Evolutionary conservation across 371 early-diverging fungal species (phyloP).

Genomic region (Mucor piriformis): DNA sequence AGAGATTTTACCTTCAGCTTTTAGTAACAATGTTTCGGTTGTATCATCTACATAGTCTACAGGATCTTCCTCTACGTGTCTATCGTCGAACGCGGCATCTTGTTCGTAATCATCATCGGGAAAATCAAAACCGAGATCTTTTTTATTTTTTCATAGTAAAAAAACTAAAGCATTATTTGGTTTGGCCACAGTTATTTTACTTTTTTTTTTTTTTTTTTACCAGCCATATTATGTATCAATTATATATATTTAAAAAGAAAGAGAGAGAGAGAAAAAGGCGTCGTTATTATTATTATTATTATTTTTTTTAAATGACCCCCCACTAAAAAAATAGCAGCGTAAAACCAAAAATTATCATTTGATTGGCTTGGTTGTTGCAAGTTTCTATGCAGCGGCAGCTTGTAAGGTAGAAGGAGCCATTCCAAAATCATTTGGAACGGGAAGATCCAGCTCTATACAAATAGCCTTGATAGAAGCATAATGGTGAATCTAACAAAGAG

Average conservation of each 20-base stretch:
- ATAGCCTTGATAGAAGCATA: conserved; percentile 62
- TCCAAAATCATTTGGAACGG: conserved; percentile 52
- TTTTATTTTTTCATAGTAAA: background rate
- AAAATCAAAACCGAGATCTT: conserved; percentile 57
- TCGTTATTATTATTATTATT: background rate
- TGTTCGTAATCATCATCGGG: conserved; percentile 42
- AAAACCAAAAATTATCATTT: background rate
- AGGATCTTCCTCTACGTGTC: background rate
- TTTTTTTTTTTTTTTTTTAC: background rate
- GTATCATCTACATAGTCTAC: background rate
- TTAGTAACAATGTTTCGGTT: background rate
- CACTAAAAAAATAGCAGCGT: too few relatives aligned
- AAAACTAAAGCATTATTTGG: background rate
- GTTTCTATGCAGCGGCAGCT: conserved; percentile 1
- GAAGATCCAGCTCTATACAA: conserved; percentile 50
- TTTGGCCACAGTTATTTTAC: conserved; percentile 17
- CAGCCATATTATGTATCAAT: background rate
- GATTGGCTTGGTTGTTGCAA: background rate
- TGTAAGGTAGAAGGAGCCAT: conserved; percentile 58
- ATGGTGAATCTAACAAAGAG: conserved; percentile 49
- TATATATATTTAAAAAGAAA: background rate
- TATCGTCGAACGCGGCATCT: conserved; percentile 13
- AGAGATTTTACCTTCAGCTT: background rate
- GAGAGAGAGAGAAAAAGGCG: background rate
- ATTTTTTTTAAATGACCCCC: too few relatives aligned